A percentile compares a stretch with the other conserved stretches of the same genome.
These are phyloP conservation scores for Picea glauca DNA, from an alignment of 75 land plant genomes.

Conservation along the genomic window DNA sequence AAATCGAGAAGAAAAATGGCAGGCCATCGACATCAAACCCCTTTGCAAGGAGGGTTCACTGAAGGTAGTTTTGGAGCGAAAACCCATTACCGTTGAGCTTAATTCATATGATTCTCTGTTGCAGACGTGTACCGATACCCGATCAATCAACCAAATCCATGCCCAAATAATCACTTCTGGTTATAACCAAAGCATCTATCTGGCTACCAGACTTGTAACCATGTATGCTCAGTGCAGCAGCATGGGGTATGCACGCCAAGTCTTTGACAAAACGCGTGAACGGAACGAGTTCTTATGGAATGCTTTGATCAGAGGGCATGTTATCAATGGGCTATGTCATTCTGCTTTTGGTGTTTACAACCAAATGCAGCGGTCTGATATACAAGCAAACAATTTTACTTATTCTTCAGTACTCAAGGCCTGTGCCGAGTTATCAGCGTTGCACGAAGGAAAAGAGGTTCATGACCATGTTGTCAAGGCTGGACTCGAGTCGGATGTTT, in stretches of 20 bases:
- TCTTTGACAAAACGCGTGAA: conserved; percentile 18
- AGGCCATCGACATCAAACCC: no score
- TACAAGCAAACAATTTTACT: conserved; percentile 17
- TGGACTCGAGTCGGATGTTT: conserved; percentile 18
- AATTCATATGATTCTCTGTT: background rate
- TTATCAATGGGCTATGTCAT: background rate
- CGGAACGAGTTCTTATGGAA: conserved; percentile 32
- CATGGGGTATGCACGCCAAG: conserved; percentile 16
- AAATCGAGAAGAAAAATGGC: no score
- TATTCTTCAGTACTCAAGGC: conserved; percentile 31
- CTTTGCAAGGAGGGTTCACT: no score
- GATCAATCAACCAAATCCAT: conserved; percentile 8
- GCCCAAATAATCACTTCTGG: conserved; percentile 19
- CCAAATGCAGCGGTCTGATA: conserved; percentile 1
- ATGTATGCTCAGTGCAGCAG: conserved; percentile 6
- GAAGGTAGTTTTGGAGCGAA: no score
- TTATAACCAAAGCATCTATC: conserved; percentile 16
- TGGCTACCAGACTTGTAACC: conserved; percentile 19
- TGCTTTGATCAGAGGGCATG: conserved; percentile 24
- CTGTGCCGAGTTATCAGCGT: conserved; percentile 19
- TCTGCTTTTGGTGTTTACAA: conserved; percentile 9
- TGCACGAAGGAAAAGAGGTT: conserved; percentile 13
- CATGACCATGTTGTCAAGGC: conserved; percentile 18
- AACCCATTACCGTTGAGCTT: no score
- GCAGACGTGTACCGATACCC: background rate